A percentile compares a stretch with the other conserved stretches of the same genome.
These are phyloP conservation scores for Ilex aquifolium DNA, from an alignment of 257 asterid species.

Conservation along the genomic window DNA sequence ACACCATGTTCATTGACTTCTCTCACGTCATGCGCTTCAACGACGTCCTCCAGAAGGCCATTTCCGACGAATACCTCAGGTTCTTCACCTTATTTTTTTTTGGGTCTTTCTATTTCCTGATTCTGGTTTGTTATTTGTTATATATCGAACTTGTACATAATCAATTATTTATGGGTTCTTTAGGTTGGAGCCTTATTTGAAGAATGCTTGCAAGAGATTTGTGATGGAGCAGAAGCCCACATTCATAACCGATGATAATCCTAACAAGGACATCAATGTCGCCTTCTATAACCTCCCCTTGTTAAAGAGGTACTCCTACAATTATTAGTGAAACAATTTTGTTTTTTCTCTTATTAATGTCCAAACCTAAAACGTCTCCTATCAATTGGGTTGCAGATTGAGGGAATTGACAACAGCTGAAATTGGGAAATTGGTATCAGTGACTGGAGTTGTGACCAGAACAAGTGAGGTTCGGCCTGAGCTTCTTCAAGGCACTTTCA, in stretches of 20 bases:
- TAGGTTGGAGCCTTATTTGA: slow-evolving; percentile 64
- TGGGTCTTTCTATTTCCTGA: background rate
- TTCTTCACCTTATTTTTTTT: background rate
- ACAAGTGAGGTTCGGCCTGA: slow-evolving; percentile 97
- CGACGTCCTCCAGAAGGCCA: slow-evolving; percentile 72
- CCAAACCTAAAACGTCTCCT: too few species aligned
- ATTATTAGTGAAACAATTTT: too few species aligned
- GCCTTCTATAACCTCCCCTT: slow-evolving; percentile 85
- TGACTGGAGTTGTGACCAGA: slow-evolving; percentile 91
- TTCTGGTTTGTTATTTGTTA: background rate
- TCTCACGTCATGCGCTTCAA: slow-evolving; percentile 85
- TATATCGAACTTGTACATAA: too few species aligned
- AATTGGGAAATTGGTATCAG: slow-evolving; percentile 85
- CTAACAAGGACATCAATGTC: slow-evolving; percentile 78
- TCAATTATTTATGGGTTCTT: background rate
- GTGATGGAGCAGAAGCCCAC: slow-evolving; percentile 76
- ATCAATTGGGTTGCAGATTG: slow-evolving; percentile 24
- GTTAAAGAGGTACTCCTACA: slow-evolving; percentile 39
- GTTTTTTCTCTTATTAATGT: too few species aligned
- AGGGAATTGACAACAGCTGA: slow-evolving; percentile 84
- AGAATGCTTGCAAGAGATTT: slow-evolving; percentile 85
- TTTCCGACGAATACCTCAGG: slow-evolving; percentile 81
- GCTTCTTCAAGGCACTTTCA: slow-evolving; percentile 82
- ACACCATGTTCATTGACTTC: slow-evolving; percentile 91
- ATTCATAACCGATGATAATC: slow-evolving; percentile 66